Conservation (phyloP, 1,284 basidiomycete genomes). For the Rhodotorula mucilaginosa region DNA sequence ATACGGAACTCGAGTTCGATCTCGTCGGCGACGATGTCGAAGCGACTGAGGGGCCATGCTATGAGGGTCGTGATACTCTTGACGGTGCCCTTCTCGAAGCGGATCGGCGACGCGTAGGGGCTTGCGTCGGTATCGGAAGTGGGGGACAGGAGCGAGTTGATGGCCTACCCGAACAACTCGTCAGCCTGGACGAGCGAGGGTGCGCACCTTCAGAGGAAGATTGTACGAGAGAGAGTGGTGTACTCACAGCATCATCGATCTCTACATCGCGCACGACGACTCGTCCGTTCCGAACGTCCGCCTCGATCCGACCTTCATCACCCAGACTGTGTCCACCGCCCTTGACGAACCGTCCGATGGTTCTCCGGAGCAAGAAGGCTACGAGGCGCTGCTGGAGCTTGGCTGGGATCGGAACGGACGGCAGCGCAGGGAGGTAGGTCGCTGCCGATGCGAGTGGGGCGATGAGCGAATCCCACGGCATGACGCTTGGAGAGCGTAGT, state of each 20-base stretch:
- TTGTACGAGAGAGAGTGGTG: no score
- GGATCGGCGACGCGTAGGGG: constrained; percentile 58
- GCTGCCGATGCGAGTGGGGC: constrained; percentile 6
- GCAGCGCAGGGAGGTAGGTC: background rate
- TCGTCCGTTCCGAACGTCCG: constrained; percentile 82
- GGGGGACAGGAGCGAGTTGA: constrained; percentile 64
- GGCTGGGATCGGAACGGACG: background rate
- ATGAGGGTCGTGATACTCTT: constrained; percentile 62
- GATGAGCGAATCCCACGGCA: constrained; percentile 7
- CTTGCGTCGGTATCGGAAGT: constrained; percentile 45
- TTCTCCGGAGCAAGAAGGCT: constrained; percentile 3
- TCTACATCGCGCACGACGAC: constrained; percentile 78
- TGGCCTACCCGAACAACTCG: constrained; percentile 58
- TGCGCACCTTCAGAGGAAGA: no score
- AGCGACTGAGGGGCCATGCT: constrained; percentile 49
- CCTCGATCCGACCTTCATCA: constrained; percentile 77
- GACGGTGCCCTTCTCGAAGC: constrained; percentile 67
- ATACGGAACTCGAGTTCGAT: constrained; percentile 71
- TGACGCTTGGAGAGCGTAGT: background rate
- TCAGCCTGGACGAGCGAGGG: background rate
- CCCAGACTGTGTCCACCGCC: background rate
- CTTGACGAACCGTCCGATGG: constrained; percentile 5
- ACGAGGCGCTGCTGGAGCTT: constrained; percentile 13
- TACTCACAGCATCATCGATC: constrained; percentile 14
- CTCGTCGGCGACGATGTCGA: constrained; percentile 34